Evolutionary conservation across 2,329 filamentous ascomycete species (phyloP).

Genomic region (Fusarium duplospermum): DNA sequence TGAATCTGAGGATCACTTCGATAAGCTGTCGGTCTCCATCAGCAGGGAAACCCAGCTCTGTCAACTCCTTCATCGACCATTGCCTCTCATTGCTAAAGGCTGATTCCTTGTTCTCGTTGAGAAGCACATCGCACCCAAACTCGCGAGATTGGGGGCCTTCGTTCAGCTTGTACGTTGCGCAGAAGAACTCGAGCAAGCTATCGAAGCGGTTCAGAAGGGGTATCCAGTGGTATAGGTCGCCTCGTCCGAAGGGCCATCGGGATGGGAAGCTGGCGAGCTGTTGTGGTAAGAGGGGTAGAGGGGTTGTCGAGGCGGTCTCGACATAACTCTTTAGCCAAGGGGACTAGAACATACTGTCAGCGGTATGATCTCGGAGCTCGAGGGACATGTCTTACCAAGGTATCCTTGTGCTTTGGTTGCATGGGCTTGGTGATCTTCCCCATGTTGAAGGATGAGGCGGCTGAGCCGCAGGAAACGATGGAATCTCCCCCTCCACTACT

Average conservation of each 20-base stretch:
- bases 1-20: constrained; percentile 85
- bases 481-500: constrained; percentile 70
- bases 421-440: constrained; percentile 76
- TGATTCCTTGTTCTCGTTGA: constrained; percentile 66
- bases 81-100: constrained; percentile 60
- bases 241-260: constrained; percentile 94
- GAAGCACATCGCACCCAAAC: constrained; percentile 75
- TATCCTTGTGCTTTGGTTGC: constrained; percentile 75
- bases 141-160: constrained; percentile 83
- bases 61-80: constrained; percentile 61
- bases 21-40: constrained; percentile 87
- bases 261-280: constrained; percentile 84
- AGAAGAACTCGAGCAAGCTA: constrained; percentile 84
- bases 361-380: constrained; percentile 14
- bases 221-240: constrained; percentile 99
- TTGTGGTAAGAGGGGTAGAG: constrained; percentile 80
- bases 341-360: constrained; percentile 69
- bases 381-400: constrained; percentile 62
- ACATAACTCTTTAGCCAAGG: constrained; percentile 88
- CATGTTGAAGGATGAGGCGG: constrained; percentile 71
- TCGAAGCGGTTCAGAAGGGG: constrained; percentile 94
- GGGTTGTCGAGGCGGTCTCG: constrained; percentile 72
- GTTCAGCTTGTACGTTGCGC: constrained; percentile 81
- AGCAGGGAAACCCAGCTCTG: constrained; percentile 70
- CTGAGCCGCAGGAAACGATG: constrained; percentile 64